A percentile compares a stretch with the other conserved stretches of the same genome.
phyloP scores from a whole-genome alignment of 73 alveolate species.

The Paramecium caudatum region DNA sequence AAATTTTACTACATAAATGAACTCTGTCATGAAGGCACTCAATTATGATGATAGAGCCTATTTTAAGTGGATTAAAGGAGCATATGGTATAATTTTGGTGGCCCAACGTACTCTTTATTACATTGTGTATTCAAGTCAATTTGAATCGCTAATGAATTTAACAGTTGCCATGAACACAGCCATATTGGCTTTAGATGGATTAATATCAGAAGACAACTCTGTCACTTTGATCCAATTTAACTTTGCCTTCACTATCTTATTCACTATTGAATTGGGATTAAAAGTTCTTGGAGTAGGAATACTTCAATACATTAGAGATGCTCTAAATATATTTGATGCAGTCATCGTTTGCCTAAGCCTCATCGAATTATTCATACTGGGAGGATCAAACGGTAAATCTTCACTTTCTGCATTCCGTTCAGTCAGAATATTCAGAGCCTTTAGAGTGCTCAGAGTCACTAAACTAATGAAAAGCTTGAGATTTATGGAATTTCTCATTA shows the following conservation, averaged over 20 bases:
- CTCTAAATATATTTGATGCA: slow-evolving; percentile 76
- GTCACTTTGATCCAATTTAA: slow-evolving; percentile 73
- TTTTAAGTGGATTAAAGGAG: slow-evolving; percentile 43
- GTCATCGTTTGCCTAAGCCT: slow-evolving; percentile 58
- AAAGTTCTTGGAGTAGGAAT: slow-evolving; percentile 86
- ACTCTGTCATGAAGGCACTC: slow-evolving; percentile 17
- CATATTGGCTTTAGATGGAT: slow-evolving; percentile 83
- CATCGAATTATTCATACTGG: slow-evolving; percentile 57
- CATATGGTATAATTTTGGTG: not conserved
- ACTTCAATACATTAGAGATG: slow-evolving; percentile 77
- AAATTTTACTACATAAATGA: slow-evolving; percentile 12
- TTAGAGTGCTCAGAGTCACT: slow-evolving; percentile 83
- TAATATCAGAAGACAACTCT: slow-evolving; percentile 78
- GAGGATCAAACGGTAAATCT: slow-evolving; percentile 72
- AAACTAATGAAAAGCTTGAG: slow-evolving; percentile 79
- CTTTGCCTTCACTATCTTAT: slow-evolving; percentile 83
- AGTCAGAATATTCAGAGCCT: slow-evolving; percentile 79
- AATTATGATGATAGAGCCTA: slow-evolving; percentile 61
- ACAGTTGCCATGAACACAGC: slow-evolving; percentile 91
- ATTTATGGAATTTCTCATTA: slow-evolving; percentile 82
- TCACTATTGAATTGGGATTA: slow-evolving; percentile 87
- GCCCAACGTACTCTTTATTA: not conserved
- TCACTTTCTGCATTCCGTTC: slow-evolving; percentile 79
- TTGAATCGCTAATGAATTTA: slow-evolving; percentile 24
- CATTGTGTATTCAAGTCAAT: not conserved